These are phyloP conservation scores for Leucocoprinus birnbaumii DNA, from an alignment of 768 basidiomycete genomes.

Conservation along the genomic window DNA sequence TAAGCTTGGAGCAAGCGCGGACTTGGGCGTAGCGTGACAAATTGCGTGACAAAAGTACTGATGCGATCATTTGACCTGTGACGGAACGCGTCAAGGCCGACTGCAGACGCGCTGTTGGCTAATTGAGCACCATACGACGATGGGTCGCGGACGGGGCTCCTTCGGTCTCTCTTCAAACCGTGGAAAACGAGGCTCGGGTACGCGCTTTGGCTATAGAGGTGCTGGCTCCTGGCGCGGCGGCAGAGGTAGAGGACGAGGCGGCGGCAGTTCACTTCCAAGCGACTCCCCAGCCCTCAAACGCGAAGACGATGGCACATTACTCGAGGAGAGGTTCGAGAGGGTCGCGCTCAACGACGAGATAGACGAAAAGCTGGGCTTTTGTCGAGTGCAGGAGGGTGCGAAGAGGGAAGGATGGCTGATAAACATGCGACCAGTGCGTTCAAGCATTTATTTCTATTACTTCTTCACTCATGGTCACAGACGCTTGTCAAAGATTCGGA, in stretches of 20 bases:
- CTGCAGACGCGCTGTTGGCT: background rate
- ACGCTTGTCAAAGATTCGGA: conserved; percentile 86
- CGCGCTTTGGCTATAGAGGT: conserved; percentile 43
- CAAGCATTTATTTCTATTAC: background rate
- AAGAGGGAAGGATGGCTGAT: conserved; percentile 90
- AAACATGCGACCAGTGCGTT: conserved; percentile 94
- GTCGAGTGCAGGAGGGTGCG: conserved; percentile 73
- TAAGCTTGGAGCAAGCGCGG: too few species aligned
- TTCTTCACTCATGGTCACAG: conserved; percentile 31
- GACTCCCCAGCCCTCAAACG: conserved; percentile 55
- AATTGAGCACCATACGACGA: too few species aligned
- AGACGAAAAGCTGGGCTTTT: conserved; percentile 92
- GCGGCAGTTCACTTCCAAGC: conserved; percentile 27
- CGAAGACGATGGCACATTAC: conserved; percentile 88
- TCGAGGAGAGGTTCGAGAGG: conserved; percentile 84
- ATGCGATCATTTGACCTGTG: too few species aligned
- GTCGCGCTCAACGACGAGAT: conserved; percentile 77
- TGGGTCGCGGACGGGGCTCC: conserved; percentile 52
- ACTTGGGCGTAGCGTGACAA: too few species aligned
- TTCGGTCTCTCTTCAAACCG: conserved; percentile 57
- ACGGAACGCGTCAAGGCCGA: background rate
- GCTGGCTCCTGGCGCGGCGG: conserved; percentile 50
- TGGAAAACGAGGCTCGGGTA: conserved; percentile 37
- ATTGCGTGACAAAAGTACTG: too few species aligned
- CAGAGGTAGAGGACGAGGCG: conserved; percentile 51